Base-by-base conservation (phyloP, 2,329 filamentous ascomycete species). In the Alternaria viburni region DNA sequence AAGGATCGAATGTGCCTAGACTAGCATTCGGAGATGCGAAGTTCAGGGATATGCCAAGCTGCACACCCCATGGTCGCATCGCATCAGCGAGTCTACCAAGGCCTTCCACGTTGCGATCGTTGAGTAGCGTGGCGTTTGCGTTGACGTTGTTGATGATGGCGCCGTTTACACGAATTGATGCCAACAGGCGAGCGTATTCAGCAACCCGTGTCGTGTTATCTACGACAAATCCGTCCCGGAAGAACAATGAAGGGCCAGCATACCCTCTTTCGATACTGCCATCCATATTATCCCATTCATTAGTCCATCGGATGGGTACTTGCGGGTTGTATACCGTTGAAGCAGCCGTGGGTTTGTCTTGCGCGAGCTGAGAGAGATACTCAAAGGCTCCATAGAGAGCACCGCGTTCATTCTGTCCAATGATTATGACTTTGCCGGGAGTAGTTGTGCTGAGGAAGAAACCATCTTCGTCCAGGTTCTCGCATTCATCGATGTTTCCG, bases 131-230 rank as follows among this genome's bases (percentile, higher is more conserved):
- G 3, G 85, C 81, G 69, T 92, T 88, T 5, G 90, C 89, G 69
- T 92, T 92, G 71, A 92, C 90, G 61, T 92, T 92, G 80, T 92
- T 92, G 70, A 91, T 83, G 4, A 92, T 80, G 10, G 91, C 82
- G 0, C 84, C 90, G 66, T 92, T 92, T 68, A 92, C 79, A 13
- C 88, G 81, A 30, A 91, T 85, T 0, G 90, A 92, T 3, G 90
- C 86, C 13, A 92, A 79, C 4, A 92, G 82, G 1, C 90, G 88
- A 1, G 87, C 90, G 66, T 91, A 91, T 66, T 90, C 82, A 6
- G 82, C 79, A 0, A 86, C 87, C 0, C 89, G 86, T 2, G 86
- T 87, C 17, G 90, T 81, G 64, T 91, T 86, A 4, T 86, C 80
- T n/a, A 86, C 79, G 7, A 90, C 82, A 10, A 76, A 74, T 52